Percentiles rank a stretch among this genome's conserved stretches.
These are phyloP conservation scores for Wickerhamiella siamensis DNA, from an alignment of 805 yeast genomes.

Conservation along the genomic window DNA sequence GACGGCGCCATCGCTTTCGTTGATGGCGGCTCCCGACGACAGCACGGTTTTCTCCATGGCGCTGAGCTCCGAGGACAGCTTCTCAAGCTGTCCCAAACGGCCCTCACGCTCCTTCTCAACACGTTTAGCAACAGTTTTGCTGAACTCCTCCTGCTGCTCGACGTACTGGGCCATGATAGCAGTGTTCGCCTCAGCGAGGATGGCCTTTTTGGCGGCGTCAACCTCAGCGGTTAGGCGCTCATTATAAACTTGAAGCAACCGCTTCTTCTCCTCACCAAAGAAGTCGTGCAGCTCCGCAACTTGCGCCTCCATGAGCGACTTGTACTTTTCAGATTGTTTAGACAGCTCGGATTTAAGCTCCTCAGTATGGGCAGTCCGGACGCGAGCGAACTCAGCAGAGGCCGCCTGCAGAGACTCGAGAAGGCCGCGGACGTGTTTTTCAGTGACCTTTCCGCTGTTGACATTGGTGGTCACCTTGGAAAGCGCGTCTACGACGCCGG, in stretches of 20 bases:
- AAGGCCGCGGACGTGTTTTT: conserved; percentile 6
- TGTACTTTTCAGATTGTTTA: conserved; percentile 23
- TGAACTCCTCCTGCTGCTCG: conserved; percentile 54
- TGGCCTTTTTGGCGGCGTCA: conserved; percentile 47
- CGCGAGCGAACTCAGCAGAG: conserved; percentile 4
- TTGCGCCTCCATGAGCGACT: conserved; percentile 15
- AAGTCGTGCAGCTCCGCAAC: conserved; percentile 20
- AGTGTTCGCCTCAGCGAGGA: conserved; percentile 60
- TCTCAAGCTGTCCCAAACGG: conserved; percentile 53
- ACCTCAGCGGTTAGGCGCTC: conserved; percentile 48
- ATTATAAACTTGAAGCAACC: conserved; percentile 49
- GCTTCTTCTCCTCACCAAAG: conserved; percentile 34
- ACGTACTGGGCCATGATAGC: conserved; percentile 51
- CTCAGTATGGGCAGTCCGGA: conserved; percentile 9
- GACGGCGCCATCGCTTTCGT: conserved; percentile 28
- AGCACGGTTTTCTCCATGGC: conserved; percentile 32
- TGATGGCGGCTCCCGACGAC: conserved; percentile 28
- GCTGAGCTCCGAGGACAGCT: conserved; percentile 44
- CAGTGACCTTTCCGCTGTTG: conserved; percentile 8
- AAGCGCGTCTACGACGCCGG: conserved; percentile 15
- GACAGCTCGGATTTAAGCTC: conserved; percentile 11
- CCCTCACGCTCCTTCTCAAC: conserved; percentile 68
- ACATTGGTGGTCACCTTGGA: conserved; percentile 15
- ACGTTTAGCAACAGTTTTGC: conserved; percentile 39
- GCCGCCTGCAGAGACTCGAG: conserved; percentile 11